phyloP scores from a whole-genome alignment of 768 basidiomycete species.

The Psilocybe tampanensis region DNA sequence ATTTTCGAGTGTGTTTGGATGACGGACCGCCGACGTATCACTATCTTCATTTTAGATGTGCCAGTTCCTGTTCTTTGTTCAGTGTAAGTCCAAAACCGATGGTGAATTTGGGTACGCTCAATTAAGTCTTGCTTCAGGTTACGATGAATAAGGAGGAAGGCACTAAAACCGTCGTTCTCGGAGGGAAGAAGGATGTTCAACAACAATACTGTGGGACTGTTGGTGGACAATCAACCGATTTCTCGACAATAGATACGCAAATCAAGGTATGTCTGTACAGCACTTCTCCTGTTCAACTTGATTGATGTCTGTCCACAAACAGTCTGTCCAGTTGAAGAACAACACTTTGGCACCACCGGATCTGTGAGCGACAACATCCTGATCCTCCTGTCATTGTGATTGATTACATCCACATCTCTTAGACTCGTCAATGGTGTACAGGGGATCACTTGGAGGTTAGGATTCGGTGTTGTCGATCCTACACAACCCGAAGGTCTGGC shows the following conservation, averaged over 20 bases:
- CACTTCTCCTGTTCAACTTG: too few species aligned
- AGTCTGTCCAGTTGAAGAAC: conserved; percentile 58
- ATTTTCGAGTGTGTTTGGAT: too few species aligned
- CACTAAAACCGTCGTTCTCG: conserved; percentile 55
- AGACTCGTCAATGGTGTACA: conserved; percentile 59
- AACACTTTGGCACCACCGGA: conserved; percentile 63
- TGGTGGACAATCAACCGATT: conserved; percentile 64
- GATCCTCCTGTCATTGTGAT: background rate
- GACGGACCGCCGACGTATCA: background rate
- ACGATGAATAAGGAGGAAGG: conserved; percentile 64
- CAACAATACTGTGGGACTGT: conserved; percentile 68
- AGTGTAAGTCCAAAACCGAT: conserved; percentile 32
- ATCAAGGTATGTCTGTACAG: conserved; percentile 43
- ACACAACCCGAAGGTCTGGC: conserved; percentile 56
- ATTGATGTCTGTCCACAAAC: conserved; percentile 5
- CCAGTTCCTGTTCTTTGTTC: conserved; percentile 51
- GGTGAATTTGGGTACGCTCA: background rate
- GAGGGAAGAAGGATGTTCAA: conserved; percentile 48
- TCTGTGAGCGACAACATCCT: conserved; percentile 39
- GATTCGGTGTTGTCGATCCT: conserved; percentile 55
- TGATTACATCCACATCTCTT: background rate
- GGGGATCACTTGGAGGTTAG: conserved; percentile 67
- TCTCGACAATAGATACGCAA: conserved; percentile 60
- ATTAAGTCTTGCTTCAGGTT: conserved; percentile 35
- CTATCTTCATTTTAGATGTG: conserved; percentile 36